Conservation (phyloP, 345 rosid genomes). For the Aquilaria yunnanensis region DNA sequence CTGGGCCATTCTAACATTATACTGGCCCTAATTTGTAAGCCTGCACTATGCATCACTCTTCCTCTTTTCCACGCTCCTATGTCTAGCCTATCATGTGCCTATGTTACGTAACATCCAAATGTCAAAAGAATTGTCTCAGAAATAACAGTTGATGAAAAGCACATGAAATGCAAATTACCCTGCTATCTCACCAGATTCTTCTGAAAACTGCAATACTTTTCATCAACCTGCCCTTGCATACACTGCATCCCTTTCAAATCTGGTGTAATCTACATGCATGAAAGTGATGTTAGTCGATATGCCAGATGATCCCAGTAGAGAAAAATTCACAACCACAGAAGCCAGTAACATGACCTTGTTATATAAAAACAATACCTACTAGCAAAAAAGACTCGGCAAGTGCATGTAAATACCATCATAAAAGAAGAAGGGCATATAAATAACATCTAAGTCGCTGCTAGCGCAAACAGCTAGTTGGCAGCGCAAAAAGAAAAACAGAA, state of each 20-base stretch:
- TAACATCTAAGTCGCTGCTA: too few relatives aligned
- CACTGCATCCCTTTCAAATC: slow-evolving; percentile 28
- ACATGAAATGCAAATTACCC: slow-evolving; percentile 34
- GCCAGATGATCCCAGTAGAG: neutral
- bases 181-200: slow-evolving; percentile 44
- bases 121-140: neutral
- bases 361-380: neutral
- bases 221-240: slow-evolving; percentile 33
- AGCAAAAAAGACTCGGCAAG: neutral
- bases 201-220: slow-evolving; percentile 23
- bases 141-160: slow-evolving; percentile 10
- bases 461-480: neutral
- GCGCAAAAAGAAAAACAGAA: neutral
- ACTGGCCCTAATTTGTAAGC: too few relatives aligned
- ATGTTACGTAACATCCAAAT: too few relatives aligned
- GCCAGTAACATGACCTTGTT: neutral
- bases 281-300: slow-evolving; percentile 15
- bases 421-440: neutral
- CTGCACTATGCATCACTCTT: too few relatives aligned
- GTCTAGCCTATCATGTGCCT: too few relatives aligned
- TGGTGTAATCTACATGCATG: slow-evolving; percentile 34
- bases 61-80: too few relatives aligned
- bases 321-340: neutral
- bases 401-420: neutral
- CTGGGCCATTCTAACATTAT: too few relatives aligned